Base-by-base conservation (phyloP, 2,329 filamentous ascomycete species). In the Tolypocladium pustulatum region DNA sequence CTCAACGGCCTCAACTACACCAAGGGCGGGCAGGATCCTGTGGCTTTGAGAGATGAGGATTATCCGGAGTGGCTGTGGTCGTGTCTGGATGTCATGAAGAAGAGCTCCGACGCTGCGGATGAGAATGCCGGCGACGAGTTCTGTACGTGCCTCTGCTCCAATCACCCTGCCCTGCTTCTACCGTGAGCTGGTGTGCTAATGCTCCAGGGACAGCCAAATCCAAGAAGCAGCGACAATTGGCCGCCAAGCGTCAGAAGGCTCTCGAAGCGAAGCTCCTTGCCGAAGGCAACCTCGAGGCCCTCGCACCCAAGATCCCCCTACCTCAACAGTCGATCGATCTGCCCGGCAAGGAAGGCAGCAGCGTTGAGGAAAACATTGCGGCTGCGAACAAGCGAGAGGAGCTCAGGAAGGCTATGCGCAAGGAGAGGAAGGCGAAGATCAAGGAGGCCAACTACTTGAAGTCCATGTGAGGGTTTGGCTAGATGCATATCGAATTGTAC, bases 391-490 rank as follows among this genome's bases (percentile, higher is more conserved):
- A 82, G 69, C 78, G 88, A 69, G 78, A 81, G 62, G 83, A 86
- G 65, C 76, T 92, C 67, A 87, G 80, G 64, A 82, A 79, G 74
- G 85, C 85, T 38, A 86, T 91, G 88, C 82, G 89, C 68, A 82
- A 82, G 71, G 88, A 91, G 77, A 80, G 89, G 70, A 84, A 87
- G 74, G 83, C 82, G 60, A 83, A 81, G 74, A 94, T 94, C 69
- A 93, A 92, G 83, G 90, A 94, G 79, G 76, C 75, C 70, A 94
- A 94, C 76, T 94, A 91, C 81, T 82, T 94, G 74, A 89, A 88
- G 81, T 83, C 85, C 51, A 90, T 92, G 88, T 85, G 78, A 76
- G 64, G 34, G 20, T 20, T 52, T 36, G 38, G 34, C 55, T 56
- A 36, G 8, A 12, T n/a, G 10, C 8, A 20, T 6, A 27, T 37